These are phyloP conservation scores for Xylariaceae sp. DNA, from an alignment of 2,329 filamentous ascomycete species.

Conservation along the genomic window DNA sequence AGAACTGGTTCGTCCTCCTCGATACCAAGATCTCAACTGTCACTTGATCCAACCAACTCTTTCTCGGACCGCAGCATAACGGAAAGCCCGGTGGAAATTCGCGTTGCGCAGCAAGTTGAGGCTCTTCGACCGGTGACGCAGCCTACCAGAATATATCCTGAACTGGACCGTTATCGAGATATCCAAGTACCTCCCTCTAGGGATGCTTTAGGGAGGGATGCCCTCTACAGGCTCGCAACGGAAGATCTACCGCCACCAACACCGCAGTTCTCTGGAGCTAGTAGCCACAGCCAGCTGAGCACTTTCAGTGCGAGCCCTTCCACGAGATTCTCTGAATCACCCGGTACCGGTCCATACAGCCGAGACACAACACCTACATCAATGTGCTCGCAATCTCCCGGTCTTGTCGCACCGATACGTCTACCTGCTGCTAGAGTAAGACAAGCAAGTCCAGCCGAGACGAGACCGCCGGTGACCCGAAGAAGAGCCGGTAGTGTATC, in stretches of 20 bases:
- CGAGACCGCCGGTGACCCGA: constrained; percentile 65
- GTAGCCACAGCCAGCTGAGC: constrained; percentile 58
- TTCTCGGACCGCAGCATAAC: constrained; percentile 50
- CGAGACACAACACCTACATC: constrained; percentile 80
- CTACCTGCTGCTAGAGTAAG: constrained; percentile 54
- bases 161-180: constrained; percentile 66
- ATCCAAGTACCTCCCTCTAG: constrained; percentile 47
- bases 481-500: constrained; percentile 61
- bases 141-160: constrained; percentile 60
- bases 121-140: constrained; percentile 46
- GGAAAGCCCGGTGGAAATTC: constrained; percentile 52
- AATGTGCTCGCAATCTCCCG: constrained; percentile 75
- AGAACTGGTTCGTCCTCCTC: constrained; percentile 53
- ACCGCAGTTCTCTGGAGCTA: constrained; percentile 66
- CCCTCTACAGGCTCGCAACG: constrained; percentile 64
- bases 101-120: constrained; percentile 50
- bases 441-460: constrained; percentile 61
- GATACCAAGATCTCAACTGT: constrained; percentile 45
- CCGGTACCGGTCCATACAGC: constrained; percentile 72
- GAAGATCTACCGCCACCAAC: constrained; percentile 71
- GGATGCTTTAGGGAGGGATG: constrained; percentile 48
- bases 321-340: constrained; percentile 76
- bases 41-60: constrained; percentile 44
- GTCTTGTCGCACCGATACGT: constrained; percentile 57
- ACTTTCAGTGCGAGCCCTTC: constrained; percentile 74